Base-by-base conservation (phyloP, 768 basidiomycete genomes). In the Zangia roseola region DNA sequence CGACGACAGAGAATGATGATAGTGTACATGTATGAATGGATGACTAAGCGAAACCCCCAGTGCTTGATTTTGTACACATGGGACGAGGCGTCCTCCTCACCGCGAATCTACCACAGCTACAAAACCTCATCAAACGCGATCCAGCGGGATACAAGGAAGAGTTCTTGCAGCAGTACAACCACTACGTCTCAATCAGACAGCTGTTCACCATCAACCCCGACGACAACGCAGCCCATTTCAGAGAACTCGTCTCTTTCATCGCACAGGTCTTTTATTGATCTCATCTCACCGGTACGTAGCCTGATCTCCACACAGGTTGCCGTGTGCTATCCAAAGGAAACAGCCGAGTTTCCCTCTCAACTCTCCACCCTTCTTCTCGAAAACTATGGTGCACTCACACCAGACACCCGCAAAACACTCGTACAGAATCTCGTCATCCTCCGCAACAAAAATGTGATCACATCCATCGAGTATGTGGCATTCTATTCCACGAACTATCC, bases 111-210 rank as follows among this genome's bases (percentile, higher is more conserved):
- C 94, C 97, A 0, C 92, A 97, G 63, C 78, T 99, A 8, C 95
- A 98, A 68, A 97, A 97, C 65, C 77, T 98, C 45, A 94, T 99
- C 68, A 99, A 99, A 65, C 81, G 97, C 37, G 92, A 97, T 66
- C 90, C 95, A 4, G 69, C 73, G 9, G 85, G 82, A 0, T 98
- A 99, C 74, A 88, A 82, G 64, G 95, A 98, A 53, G 97, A 99
- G 59, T 99, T 98, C 58, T 64, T 94, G 14, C 92, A 92, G 55
- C 95, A 99, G 76, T 97, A 93, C 87, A 91, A 90, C 52, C 91
- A 95, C 68, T 98, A 94, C 71, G 82, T 88, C 57, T 88, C 84
- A 55, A 84, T 88, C 47, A 82, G 90, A 28, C 82, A 91, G 60
- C 88, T 99, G 54, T 93, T 94, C 60, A 78, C 79, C 58, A 74